A percentile compares a stretch with the other conserved stretches of the same genome.
phyloP scores from a whole-genome alignment of 352 stramenopile species.

The Pythium sp. region DNA sequence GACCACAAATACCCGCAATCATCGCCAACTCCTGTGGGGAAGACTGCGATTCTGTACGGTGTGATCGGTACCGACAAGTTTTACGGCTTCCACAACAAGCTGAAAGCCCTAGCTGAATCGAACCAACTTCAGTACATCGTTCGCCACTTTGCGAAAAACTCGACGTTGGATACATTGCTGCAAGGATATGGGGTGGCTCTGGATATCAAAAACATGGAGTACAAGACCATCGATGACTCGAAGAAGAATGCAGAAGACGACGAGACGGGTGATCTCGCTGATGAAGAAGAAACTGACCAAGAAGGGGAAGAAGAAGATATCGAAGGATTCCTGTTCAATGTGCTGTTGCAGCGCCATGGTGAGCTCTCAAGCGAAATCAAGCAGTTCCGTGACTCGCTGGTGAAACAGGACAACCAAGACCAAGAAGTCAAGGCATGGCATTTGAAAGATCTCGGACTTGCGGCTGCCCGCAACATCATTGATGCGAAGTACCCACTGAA shows the following conservation, averaged over 20 bases:
- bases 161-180: constrained; percentile 68
- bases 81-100: constrained; percentile 60
- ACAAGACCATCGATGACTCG: constrained; percentile 94
- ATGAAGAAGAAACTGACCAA: constrained; percentile 34
- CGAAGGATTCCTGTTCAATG: constrained; percentile 62
- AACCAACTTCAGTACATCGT: constrained; percentile 80
- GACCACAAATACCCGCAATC: constrained; percentile 75
- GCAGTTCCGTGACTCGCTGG: constrained; percentile 46
- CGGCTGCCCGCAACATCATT: constrained; percentile 70
- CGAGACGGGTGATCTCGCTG: constrained; percentile 13
- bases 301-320: constrained; percentile 56
- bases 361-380: constrained; percentile 48
- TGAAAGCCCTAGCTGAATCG: constrained; percentile 54
- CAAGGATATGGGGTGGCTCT: constrained; percentile 92
- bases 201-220: constrained; percentile 98
- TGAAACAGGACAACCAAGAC: constrained; percentile 41
- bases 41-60: constrained; percentile 85
- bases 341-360: constrained; percentile 37
- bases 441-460: constrained; percentile 86
- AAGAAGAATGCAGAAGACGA: constrained; percentile 50
- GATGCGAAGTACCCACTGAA: constrained; percentile 74
- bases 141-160: constrained; percentile 71
- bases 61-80: constrained; percentile 66
- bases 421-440: constrained; percentile 80
- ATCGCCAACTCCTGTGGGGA: constrained; percentile 15